These are phyloP conservation scores for Thyridium curvatum DNA, from an alignment of 2,329 filamentous ascomycete genomes.

Conservation along the genomic window DNA sequence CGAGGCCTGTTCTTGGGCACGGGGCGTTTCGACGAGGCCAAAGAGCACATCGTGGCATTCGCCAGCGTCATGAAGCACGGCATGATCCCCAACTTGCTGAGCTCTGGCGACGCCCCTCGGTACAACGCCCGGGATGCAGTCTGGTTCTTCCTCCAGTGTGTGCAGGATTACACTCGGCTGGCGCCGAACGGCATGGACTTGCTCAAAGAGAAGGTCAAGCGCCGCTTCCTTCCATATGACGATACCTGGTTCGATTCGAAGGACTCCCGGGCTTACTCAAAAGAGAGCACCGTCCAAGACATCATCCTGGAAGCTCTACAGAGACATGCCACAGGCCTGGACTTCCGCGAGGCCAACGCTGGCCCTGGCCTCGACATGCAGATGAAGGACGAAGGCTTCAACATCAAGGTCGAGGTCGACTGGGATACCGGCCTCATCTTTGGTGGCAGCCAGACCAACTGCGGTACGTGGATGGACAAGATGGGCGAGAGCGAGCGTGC, in stretches of 20 bases:
- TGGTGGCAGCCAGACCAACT: conserved; percentile 90
- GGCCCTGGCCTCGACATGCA: conserved; percentile 83
- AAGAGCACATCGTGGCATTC: conserved; percentile 90
- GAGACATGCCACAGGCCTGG: conserved; percentile 82
- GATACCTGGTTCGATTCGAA: conserved; percentile 87
- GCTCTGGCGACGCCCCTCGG: conserved; percentile 75
- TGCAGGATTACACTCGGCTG: conserved; percentile 85
- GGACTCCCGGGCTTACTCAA: conserved; percentile 80
- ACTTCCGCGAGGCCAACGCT: conserved; percentile 91
- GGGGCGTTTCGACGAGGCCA: conserved; percentile 80
- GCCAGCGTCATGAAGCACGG: conserved; percentile 95
- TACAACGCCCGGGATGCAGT: conserved; percentile 96
- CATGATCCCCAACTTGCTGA: conserved; percentile 93
- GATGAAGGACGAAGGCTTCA: conserved; percentile 89
- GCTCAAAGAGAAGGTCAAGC: conserved; percentile 68
- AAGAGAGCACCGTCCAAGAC: conserved; percentile 76
- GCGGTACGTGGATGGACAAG: conserved; percentile 99
- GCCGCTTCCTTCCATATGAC: conserved; percentile 90
- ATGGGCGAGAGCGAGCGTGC: conserved; percentile 97
- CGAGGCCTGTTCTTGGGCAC: conserved; percentile 89
- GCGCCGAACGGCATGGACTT: conserved; percentile 71
- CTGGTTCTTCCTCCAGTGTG: conserved; percentile 96
- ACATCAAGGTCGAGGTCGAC: conserved; percentile 85
- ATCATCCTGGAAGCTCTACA: conserved; percentile 91
- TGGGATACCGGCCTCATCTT: conserved; percentile 90